Evolutionary conservation across 2,329 filamentous ascomycete species (phyloP).

Genomic region (Alternaria tenuissima): DNA sequence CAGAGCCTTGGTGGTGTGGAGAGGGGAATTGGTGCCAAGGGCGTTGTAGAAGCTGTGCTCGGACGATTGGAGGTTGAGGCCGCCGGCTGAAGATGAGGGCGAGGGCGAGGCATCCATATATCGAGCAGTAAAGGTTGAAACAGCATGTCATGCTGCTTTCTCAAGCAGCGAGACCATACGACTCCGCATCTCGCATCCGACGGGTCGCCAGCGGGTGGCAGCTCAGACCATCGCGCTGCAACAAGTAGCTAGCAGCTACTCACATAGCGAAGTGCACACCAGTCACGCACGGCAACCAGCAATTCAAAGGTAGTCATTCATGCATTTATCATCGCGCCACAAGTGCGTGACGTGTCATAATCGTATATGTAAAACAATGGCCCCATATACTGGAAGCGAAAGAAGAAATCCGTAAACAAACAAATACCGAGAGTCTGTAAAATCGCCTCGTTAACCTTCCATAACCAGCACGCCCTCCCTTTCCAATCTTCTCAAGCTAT

Average conservation of each 20-base stretch:
- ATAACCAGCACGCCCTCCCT: conserved; percentile 51
- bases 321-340: conserved; percentile 18
- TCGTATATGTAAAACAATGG: conserved; percentile 2
- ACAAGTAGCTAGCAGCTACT: neutral
- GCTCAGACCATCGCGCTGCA: neutral
- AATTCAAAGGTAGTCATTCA: conserved; percentile 1
- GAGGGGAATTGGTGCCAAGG: conserved; percentile 42
- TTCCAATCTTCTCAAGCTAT: conserved; percentile 53
- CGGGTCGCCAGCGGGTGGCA: neutral
- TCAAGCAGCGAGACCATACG: neutral
- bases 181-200: neutral
- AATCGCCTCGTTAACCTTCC: conserved; percentile 14
- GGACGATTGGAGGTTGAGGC: conserved; percentile 39
- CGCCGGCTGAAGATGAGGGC: conserved; percentile 21
- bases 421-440: neutral
- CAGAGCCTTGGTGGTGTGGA: conserved; percentile 62
- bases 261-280: neutral
- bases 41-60: conserved; percentile 43
- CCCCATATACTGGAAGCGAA: neutral
- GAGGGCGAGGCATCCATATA: neutral
- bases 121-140: neutral
- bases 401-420: neutral
- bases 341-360: conserved; percentile 22
- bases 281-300: neutral
- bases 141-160: neutral